A percentile compares a stretch with the other conserved stretches of the same genome.
Evolutionary conservation across 805 yeast genomes (phyloP).

Genomic region (Schwanniomyces sp.): DNA sequence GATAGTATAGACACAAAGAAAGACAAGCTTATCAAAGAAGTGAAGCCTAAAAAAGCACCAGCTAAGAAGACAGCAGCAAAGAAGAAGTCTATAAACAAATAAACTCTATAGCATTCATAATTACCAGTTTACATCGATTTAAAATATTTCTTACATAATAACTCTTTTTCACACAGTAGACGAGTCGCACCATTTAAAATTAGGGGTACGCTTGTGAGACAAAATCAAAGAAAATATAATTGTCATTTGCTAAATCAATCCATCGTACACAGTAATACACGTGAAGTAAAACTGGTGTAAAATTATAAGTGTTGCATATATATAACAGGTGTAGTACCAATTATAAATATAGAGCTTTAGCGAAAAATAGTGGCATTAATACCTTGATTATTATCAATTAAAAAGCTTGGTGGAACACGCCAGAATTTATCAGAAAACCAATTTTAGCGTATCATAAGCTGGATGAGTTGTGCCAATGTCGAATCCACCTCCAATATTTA

Average conservation of each 20-base stretch:
- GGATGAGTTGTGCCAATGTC: conserved; percentile 3
- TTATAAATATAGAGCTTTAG: neutral
- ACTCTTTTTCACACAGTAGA: neutral
- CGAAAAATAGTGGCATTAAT: neutral
- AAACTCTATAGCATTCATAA: neutral
- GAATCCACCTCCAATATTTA: conserved; percentile 28
- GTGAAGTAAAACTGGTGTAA: neutral
- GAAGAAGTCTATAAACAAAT: neutral
- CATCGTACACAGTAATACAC: neutral
- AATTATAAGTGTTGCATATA: neutral
- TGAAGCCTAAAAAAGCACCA: conserved; percentile 34
- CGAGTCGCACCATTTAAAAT: neutral
- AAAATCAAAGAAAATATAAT: neutral
- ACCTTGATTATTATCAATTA: neutral
- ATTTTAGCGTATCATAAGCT: neutral
- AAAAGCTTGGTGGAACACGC: neutral
- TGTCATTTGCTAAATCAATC: neutral
- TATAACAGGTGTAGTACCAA: neutral
- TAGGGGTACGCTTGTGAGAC: neutral
- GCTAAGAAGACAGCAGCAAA: conserved; percentile 2
- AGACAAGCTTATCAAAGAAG: conserved; percentile 62
- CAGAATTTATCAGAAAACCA: neutral
- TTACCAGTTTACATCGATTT: neutral
- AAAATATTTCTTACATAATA: neutral
- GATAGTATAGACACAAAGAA: conserved; percentile 52